Percentiles rank a stretch among this genome's conserved stretches.
Evolutionary conservation across 2,329 filamentous ascomycete species (phyloP).

Genomic region (Penicillium freii): DNA sequence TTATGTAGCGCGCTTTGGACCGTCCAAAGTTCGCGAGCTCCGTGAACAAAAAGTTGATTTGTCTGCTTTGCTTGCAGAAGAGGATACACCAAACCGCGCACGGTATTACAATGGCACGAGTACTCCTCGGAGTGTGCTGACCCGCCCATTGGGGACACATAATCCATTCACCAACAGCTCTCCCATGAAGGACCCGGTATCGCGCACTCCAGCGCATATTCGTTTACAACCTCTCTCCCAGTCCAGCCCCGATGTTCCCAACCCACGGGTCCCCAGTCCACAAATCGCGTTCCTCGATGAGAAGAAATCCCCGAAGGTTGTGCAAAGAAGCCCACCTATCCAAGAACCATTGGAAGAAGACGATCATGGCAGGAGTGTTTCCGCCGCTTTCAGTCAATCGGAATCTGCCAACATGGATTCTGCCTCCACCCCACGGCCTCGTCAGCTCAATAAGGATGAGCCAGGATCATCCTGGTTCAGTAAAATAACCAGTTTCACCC

Average conservation of each 20-base stretch:
- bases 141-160: constrained; percentile 16
- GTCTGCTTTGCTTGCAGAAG: constrained; percentile 31
- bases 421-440: constrained; percentile 26
- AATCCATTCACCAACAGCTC: constrained; percentile 14
- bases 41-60: constrained; percentile 39
- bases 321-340: not conserved
- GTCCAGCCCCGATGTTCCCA: constrained; percentile 22
- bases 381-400: constrained; percentile 15
- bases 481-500: constrained; percentile 35
- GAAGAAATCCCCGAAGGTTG: not conserved
- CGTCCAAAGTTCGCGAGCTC: constrained; percentile 34
- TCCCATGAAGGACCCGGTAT: constrained; percentile 14
- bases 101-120: constrained; percentile 38
- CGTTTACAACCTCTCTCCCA: constrained; percentile 27
- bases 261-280: not conserved
- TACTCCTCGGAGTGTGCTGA: constrained; percentile 29
- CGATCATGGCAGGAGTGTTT: constrained; percentile 8
- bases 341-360: constrained; percentile 7
- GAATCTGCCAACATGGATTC: constrained; percentile 14
- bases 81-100: constrained; percentile 38
- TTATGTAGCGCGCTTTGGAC: constrained; percentile 30
- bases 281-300: not conserved
- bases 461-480: constrained; percentile 40
- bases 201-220: constrained; percentile 20
- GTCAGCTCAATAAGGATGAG: constrained; percentile 14